phyloP scores from a whole-genome alignment of 2,329 filamentous ascomycete genomes.

The Sporothrix phasma region DNA sequence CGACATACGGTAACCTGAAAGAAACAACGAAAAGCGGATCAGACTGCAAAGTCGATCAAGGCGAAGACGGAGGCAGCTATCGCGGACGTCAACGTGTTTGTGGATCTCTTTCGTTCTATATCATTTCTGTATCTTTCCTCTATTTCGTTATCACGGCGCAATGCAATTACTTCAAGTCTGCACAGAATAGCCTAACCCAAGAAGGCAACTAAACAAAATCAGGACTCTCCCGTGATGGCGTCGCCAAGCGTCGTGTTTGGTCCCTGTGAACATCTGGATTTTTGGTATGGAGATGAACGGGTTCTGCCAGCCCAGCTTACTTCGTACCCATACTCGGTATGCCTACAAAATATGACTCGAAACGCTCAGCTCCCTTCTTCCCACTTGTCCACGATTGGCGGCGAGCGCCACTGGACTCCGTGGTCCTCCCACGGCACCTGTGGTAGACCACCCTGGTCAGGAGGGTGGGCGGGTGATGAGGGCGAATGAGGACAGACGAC shows the following conservation, averaged over 20 bases:
- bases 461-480: neutral
- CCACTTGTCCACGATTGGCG: neutral
- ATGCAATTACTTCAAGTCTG: conserved; percentile 3
- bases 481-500: neutral
- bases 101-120: neutral
- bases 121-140: neutral
- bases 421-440: neutral
- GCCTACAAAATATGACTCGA: too few relatives aligned
- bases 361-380: neutral
- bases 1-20: neutral
- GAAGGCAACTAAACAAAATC: conserved; percentile 1
- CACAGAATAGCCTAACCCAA: neutral
- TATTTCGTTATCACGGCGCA: conserved; percentile 7
- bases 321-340: too few relatives aligned
- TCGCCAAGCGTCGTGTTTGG: neutral
- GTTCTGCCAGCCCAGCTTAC: neutral
- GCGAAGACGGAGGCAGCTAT: neutral
- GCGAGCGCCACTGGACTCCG: neutral
- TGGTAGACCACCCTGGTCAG: neutral
- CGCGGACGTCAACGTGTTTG: neutral
- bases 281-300: neutral
- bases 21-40: neutral
- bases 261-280: neutral
- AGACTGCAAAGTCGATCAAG: neutral
- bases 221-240: neutral